Base-by-base conservation (phyloP, 116 monocot species). In the Zostera marina region DNA sequence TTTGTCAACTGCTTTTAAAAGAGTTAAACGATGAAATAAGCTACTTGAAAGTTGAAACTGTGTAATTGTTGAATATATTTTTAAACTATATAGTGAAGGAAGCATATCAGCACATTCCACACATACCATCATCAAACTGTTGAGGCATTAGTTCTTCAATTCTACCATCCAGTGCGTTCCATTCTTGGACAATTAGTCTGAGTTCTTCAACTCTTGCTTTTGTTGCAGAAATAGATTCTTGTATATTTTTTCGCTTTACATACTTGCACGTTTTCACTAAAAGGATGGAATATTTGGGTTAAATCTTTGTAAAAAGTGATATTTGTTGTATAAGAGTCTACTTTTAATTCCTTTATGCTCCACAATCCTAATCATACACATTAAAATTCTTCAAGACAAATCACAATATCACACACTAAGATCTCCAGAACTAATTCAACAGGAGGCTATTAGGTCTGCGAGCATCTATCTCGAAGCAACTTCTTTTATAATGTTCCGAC, bases 261-360 rank as follows among this genome's bases (percentile, higher is more conserved):
- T 68, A 71, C 61, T 75, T 81, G 59, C 77, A 48, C 12, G 72
- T 56, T 63, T 78, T 87, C 23, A 65, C 93, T 93, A 65, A 47
- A 76, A 71, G 51, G 1, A 32, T 32, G 32, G 32, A 2, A 32
- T 32, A 32, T 32, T 32, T 32, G 32, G 32, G 32, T 32, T 5
- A 32, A 32, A 32, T 32, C 32, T 32, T 32, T 32, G 32, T 3
- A 5, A 3, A 2, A 32, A 32, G 5, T 32, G 32, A 32, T 32
- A 5, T 32, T 32, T 32, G 0, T 32, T 32, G 32, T 32, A 32
- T 32, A 32, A 32, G 32, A 32, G 4, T 32, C 32, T 0, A 32
- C 26, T 26, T 32, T 5, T 32, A 32, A 32, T 32, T 32, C 32
- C 32, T 32, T 32, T 5, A 32, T 32, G 32, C 32, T 32, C 32